These are phyloP conservation scores for Aspergillus hiratsukae DNA, from an alignment of 2,329 filamentous ascomycete species.

Conservation along the genomic window DNA sequence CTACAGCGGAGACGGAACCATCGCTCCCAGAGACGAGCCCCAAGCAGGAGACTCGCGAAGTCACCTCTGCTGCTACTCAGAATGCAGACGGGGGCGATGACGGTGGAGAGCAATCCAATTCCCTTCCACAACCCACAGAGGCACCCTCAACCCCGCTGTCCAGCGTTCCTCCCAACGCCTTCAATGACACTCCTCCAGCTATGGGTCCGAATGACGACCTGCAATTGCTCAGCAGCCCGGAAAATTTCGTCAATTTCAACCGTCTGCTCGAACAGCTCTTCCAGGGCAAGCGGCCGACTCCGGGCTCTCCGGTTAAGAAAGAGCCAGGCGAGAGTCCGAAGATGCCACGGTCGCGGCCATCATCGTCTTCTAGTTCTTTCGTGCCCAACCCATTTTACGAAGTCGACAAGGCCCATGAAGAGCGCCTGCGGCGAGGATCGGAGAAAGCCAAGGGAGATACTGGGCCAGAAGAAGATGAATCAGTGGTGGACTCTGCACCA, in stretches of 20 bases:
- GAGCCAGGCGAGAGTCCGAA: not conserved
- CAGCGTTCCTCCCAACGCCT: slow-evolving; percentile 5
- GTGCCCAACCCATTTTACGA: slow-evolving; percentile 33
- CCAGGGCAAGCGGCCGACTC: slow-evolving; percentile 1
- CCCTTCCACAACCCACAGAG: not conserved
- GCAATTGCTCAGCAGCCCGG: slow-evolving; percentile 13
- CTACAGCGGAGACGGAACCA: not conserved
- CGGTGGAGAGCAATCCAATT: not conserved
- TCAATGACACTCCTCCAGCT: not conserved
- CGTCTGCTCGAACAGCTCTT: slow-evolving; percentile 7
- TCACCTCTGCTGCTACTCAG: not conserved
- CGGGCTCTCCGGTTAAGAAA: slow-evolving; percentile 1
- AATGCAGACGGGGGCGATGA: slow-evolving; percentile 2
- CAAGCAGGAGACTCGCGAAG: not conserved
- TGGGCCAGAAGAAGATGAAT: slow-evolving; percentile 1
- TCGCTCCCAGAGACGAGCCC: not conserved
- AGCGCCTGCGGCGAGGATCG: slow-evolving; percentile 6
- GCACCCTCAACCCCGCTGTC: slow-evolving; percentile 3
- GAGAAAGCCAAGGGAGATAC: slow-evolving; percentile 2
- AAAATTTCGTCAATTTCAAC: slow-evolving; percentile 6
- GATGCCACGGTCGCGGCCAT: slow-evolving; percentile 1
- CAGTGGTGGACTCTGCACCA: slow-evolving; percentile 3
- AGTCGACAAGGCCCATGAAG: slow-evolving; percentile 19
- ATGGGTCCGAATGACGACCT: slow-evolving; percentile 7
- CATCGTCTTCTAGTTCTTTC: slow-evolving; percentile 7